Percentiles rank a stretch among this genome's conserved stretches.
phyloP scores from a whole-genome alignment of 148 eudicot genomes.

The Tetragonia tetragonoides region DNA sequence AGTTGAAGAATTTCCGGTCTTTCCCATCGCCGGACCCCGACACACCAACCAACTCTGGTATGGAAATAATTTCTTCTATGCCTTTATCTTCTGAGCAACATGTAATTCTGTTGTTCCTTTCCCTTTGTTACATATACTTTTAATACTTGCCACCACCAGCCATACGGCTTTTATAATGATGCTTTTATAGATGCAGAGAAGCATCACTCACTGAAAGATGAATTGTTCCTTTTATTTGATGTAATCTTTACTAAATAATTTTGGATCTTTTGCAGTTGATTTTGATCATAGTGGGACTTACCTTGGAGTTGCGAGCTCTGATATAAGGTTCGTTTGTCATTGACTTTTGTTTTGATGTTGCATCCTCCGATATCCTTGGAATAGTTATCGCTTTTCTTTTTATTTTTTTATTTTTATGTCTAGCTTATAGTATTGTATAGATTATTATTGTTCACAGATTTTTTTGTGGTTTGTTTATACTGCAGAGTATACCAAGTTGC shows the following conservation, averaged over 20 bases:
- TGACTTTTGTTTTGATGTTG: not conserved
- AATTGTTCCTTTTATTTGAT: not conserved
- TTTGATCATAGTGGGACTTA: conserved; percentile 98
- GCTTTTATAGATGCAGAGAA: not conserved
- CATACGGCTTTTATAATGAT: not conserved
- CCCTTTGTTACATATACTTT: too few relatives aligned
- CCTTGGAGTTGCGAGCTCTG: conserved; percentile 84
- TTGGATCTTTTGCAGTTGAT: conserved; percentile 57
- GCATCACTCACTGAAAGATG: not conserved
- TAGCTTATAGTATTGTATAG: not conserved
- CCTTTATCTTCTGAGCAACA: too few relatives aligned
- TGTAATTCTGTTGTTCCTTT: too few relatives aligned
- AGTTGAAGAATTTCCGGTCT: conserved; percentile 77
- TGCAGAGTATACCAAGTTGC: conserved; percentile 96
- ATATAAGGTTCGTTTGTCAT: conserved; percentile 58
- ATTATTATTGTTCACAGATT: not conserved
- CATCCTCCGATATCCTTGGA: not conserved
- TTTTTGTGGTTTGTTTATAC: not conserved
- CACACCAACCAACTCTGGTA: conserved; percentile 84
- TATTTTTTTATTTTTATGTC: too few relatives aligned
- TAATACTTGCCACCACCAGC: too few relatives aligned
- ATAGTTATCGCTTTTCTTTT: not conserved
- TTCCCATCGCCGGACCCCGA: conserved; percentile 68
- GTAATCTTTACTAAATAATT: not conserved
- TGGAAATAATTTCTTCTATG: not conserved